Evolutionary conservation across 768 basidiomycete species (phyloP), one percentile per base, ranked within the genome.

Genomic region (Leucosporidium creatinivorum): DNA sequence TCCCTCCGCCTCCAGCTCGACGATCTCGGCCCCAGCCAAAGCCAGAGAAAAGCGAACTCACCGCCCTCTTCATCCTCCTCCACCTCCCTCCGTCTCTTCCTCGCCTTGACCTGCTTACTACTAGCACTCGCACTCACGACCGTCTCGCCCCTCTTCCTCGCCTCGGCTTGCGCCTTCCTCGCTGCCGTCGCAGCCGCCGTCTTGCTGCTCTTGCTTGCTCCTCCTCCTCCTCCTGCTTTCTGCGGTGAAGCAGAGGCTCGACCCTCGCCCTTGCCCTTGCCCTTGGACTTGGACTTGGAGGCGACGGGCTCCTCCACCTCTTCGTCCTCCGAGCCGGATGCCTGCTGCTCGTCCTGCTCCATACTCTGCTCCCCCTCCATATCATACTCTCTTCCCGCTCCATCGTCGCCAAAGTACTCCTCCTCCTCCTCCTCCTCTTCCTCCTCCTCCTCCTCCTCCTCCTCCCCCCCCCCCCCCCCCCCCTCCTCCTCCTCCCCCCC

Each of bases 1-100:
- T n/a, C n/a, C n/a, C n/a, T n/a, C n/a, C n/a, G n/a, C n/a, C n/a
- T n/a, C n/a, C n/a, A n/a, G n/a, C n/a, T n/a, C n/a, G n/a, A n/a
- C n/a, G n/a, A n/a, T n/a, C n/a, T n/a, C n/a, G n/a, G n/a, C n/a
- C n/a, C n/a, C n/a, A n/a, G n/a, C n/a, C n/a, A n/a, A n/a, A n/a
- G n/a, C n/a, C n/a, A n/a, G n/a, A n/a, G n/a, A n/a, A n/a, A n/a
- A n/a, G n/a, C n/a, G n/a, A 13, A 50, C 68, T 76, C 69, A 39
- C 74, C 73, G 28, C 80, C 77, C 1, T 67, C 63, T 21, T 58
- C 60, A 15, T 69, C 66, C 39, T 58, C 66, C 12, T 57, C 55
- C 3, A 65, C 70, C 3, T 49, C 63, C 26, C 65, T 65, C n/a
- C 12, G 18, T 17, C 60, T 52, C 44, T 70, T 64, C 36, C 51